Evolutionary conservation across 495 filamentous ascomycete species (phyloP).

Genomic region (Penicillium arizonense): DNA sequence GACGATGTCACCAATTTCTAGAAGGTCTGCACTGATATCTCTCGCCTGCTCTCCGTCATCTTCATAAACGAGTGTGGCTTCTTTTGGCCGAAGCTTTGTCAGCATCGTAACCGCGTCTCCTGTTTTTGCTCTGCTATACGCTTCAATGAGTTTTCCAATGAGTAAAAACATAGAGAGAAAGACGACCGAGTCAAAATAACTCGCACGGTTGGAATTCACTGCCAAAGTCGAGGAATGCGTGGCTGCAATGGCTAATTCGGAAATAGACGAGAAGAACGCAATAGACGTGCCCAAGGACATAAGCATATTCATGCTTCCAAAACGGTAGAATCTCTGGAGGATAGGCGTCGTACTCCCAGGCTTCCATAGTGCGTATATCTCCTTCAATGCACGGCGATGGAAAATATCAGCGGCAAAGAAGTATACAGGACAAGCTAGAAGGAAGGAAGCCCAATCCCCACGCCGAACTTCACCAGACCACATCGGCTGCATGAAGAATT

Average conservation of each 20-base stretch:
- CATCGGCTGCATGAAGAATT: constrained; percentile 56
- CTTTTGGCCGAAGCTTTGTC: constrained; percentile 65
- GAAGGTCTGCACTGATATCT: constrained; percentile 54
- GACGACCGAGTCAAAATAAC: constrained; percentile 71
- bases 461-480: constrained; percentile 64
- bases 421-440: constrained; percentile 74
- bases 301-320: constrained; percentile 85
- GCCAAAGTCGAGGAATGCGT: constrained; percentile 15
- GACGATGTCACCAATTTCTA: constrained; percentile 73
- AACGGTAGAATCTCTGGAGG: constrained; percentile 68
- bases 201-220: neutral
- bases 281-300: constrained; percentile 76
- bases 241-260: constrained; percentile 61
- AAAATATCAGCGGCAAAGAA: constrained; percentile 75
- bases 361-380: constrained; percentile 67
- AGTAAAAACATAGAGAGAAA: constrained; percentile 80
- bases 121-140: constrained; percentile 76
- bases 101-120: constrained; percentile 73
- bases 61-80: constrained; percentile 59
- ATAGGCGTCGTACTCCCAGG: constrained; percentile 62
- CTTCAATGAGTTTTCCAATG: constrained; percentile 65
- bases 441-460: constrained; percentile 66
- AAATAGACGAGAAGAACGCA: constrained; percentile 72
- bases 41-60: neutral
- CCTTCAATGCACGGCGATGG: constrained; percentile 66